These are phyloP conservation scores for Ophiocordyceps australis DNA, from an alignment of 2,329 filamentous ascomycete genomes.

Conservation along the genomic window DNA sequence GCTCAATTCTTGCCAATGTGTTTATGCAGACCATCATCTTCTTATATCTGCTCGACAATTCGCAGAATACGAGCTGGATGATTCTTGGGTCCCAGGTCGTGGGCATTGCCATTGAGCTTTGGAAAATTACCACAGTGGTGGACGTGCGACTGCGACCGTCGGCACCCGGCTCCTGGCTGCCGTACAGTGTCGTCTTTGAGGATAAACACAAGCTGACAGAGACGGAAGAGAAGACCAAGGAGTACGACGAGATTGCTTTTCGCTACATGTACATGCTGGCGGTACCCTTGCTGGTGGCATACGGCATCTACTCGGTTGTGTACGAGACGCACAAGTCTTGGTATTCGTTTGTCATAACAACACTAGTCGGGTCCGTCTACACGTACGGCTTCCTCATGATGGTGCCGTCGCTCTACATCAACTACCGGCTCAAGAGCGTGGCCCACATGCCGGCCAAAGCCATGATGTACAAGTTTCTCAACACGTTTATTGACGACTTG, in stretches of 20 bases:
- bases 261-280: slow-evolving; percentile 87
- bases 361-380: slow-evolving; percentile 88
- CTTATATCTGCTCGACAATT: slow-evolving; percentile 92
- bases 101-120: slow-evolving; percentile 51
- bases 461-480: slow-evolving; percentile 96
- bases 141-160: slow-evolving; percentile 65
- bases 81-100: slow-evolving; percentile 86
- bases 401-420: slow-evolving; percentile 95
- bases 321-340: slow-evolving; percentile 96
- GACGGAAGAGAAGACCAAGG: slow-evolving; percentile 93
- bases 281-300: slow-evolving; percentile 75
- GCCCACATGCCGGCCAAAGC: slow-evolving; percentile 94
- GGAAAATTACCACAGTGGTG: slow-evolving; percentile 95
- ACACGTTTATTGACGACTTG: slow-evolving; percentile 96
- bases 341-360: slow-evolving; percentile 93
- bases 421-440: slow-evolving; percentile 89
- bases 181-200: slow-evolving; percentile 71
- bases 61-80: slow-evolving; percentile 97
- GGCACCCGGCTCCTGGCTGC: slow-evolving; percentile 49
- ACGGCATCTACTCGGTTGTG: slow-evolving; percentile 76
- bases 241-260: slow-evolving; percentile 96
- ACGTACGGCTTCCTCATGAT: slow-evolving; percentile 99
- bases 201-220: slow-evolving; percentile 94
- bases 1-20: slow-evolving; percentile 90
- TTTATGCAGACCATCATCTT: slow-evolving; percentile 96